A percentile compares a stretch with the other conserved stretches of the same genome.
phyloP scores from a whole-genome alignment of 129 eudicot species.

The Ambrosia trifida region DNA sequence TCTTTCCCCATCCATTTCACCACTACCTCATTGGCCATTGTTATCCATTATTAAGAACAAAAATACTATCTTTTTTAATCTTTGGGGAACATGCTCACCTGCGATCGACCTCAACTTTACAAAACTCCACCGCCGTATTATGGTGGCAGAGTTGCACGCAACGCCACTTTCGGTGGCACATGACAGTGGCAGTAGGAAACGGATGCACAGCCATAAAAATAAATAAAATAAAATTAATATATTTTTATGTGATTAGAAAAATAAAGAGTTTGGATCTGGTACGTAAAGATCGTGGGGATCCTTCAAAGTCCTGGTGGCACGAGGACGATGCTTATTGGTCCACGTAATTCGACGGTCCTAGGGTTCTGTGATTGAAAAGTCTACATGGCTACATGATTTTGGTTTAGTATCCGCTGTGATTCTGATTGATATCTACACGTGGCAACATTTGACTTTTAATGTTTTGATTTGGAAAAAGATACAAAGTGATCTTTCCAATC shows the following conservation, averaged over 20 bases:
- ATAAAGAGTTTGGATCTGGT: conserved; percentile 19
- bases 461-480: neutral
- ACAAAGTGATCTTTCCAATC: neutral
- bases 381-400: conserved; percentile 18
- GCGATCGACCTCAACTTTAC: conserved; percentile 5
- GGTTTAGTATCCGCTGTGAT: conserved; percentile 19
- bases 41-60: neutral
- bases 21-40: no score
- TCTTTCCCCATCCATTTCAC: no score
- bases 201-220: neutral
- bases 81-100: conserved; percentile 13
- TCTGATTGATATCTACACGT: conserved; percentile 17
- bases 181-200: conserved; percentile 10
- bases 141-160: conserved; percentile 16
- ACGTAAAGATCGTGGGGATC: conserved; percentile 26
- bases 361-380: conserved; percentile 21
- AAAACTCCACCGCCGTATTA: neutral
- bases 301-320: conserved; percentile 23
- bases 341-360: conserved; percentile 18
- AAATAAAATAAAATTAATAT: neutral
- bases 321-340: conserved; percentile 32
- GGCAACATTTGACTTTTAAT: conserved; percentile 12
- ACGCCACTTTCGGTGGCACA: conserved; percentile 2
- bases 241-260: neutral
- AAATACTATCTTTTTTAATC: neutral